phyloP scores from a whole-genome alignment of 148 eudicot genomes.

The Spergularia bocconei region DNA sequence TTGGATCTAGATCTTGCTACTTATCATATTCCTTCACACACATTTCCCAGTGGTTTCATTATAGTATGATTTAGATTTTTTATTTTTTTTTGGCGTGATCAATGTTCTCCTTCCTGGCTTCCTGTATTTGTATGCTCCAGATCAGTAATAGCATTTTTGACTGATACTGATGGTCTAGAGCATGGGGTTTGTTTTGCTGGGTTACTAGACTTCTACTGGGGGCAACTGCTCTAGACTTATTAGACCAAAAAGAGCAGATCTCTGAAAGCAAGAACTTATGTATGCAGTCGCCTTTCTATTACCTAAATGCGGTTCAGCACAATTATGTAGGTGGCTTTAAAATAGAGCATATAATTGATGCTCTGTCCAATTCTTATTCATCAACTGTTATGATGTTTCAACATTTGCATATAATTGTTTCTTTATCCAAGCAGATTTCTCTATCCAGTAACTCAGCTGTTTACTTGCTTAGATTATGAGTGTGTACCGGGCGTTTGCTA shows the following conservation, averaged over 20 bases:
- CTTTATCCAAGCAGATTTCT: not conserved
- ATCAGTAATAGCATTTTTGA: not conserved
- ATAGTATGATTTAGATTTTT: not conserved
- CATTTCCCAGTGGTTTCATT: not conserved
- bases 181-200: not conserved
- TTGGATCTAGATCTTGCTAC: not conserved
- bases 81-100: not conserved
- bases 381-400: not conserved
- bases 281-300: not conserved
- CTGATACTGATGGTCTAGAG: not conserved
- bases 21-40: not conserved
- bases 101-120: no score
- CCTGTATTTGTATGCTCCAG: not conserved
- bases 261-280: not conserved
- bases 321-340: not conserved
- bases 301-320: not conserved
- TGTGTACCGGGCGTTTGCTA: constrained; percentile 64
- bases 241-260: not conserved
- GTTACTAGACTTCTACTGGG: not conserved
- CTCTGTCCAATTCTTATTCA: no score
- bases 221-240: not conserved
- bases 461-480: constrained; percentile 59
- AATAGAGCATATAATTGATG: not conserved
- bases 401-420: not conserved
- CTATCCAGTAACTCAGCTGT: constrained; percentile 17